Percentiles rank a stretch among this genome's conserved stretches.
These are phyloP conservation scores for Fraxinus excelsior DNA, from an alignment of 257 asterid genomes.

Conservation along the genomic window DNA sequence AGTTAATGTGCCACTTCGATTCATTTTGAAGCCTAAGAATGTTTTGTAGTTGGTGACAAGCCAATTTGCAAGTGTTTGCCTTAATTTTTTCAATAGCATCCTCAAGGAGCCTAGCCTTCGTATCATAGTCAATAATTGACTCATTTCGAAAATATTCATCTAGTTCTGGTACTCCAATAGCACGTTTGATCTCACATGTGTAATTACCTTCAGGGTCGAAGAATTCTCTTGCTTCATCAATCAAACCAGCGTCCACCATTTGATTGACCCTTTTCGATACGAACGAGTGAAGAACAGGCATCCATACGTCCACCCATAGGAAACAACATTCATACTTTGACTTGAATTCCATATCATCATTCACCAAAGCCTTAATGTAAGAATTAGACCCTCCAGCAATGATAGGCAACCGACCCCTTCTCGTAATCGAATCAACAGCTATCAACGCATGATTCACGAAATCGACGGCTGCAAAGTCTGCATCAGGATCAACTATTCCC, in stretches of 20 bases:
- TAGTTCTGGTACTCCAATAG: conserved; percentile 80
- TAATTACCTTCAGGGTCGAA: conserved; percentile 56
- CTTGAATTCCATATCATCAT: conserved; percentile 43
- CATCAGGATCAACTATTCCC: conserved; percentile 48
- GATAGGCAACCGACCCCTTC: conserved; percentile 56
- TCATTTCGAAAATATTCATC: conserved; percentile 45
- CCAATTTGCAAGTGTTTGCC: conserved; percentile 54
- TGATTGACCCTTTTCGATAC: conserved; percentile 65
- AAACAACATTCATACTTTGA: conserved; percentile 61
- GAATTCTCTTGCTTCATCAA: conserved; percentile 59
- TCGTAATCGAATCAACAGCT: conserved; percentile 42
- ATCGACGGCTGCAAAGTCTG: conserved; percentile 55
- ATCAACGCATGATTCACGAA: conserved; percentile 54
- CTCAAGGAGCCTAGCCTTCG: conserved; percentile 31
- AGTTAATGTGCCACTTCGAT: conserved; percentile 50
- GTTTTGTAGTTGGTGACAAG: conserved; percentile 54
- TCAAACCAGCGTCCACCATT: conserved; percentile 63
- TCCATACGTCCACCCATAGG: conserved; percentile 70
- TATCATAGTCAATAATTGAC: conserved; percentile 11
- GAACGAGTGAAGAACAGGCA: conserved; percentile 42
- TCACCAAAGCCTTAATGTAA: conserved; percentile 55
- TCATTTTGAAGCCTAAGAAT: conserved; percentile 51
- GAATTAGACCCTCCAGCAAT: conserved; percentile 91
- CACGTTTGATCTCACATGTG: conserved; percentile 57
- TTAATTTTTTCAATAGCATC: conserved; percentile 56